These are phyloP conservation scores for Penicillium frequentans DNA, from an alignment of 2,329 filamentous ascomycete genomes.

Conservation along the genomic window DNA sequence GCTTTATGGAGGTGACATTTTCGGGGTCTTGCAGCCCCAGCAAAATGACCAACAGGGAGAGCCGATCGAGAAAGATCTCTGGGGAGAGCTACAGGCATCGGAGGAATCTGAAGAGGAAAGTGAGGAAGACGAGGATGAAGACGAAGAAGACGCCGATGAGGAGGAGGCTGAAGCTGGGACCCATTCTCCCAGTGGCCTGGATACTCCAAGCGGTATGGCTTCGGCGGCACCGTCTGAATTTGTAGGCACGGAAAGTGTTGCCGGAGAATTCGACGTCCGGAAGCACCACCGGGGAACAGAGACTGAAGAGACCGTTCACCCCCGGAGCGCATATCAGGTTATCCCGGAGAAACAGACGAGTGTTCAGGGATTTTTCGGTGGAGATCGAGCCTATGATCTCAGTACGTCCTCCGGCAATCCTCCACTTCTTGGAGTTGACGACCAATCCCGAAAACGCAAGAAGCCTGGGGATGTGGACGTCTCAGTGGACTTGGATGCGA, in stretches of 20 bases:
- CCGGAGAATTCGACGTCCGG: conserved; percentile 85
- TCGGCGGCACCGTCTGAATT: conserved; percentile 82
- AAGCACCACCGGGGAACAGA: conserved; percentile 84
- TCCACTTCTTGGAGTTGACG: conserved; percentile 77
- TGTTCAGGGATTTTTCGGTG: conserved; percentile 92
- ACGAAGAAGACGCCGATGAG: conserved; percentile 52
- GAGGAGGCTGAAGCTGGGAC: conserved; percentile 60
- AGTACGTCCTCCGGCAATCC: conserved; percentile 59
- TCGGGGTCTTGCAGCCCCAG: conserved; percentile 70
- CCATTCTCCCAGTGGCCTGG: conserved; percentile 73
- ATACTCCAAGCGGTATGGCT: conserved; percentile 77
- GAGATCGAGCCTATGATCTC: conserved; percentile 90
- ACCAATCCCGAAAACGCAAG: conserved; percentile 79
- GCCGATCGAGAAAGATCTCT: conserved; percentile 80
- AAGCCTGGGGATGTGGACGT: conserved; percentile 96
- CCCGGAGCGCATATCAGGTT: conserved; percentile 82
- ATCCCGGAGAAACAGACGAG: conserved; percentile 84
- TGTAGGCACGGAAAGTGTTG: conserved; percentile 70
- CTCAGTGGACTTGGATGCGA: conserved; percentile 79
- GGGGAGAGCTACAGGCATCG: conserved; percentile 85
- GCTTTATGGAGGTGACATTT: conserved; percentile 91
- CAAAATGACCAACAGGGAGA: conserved; percentile 67
- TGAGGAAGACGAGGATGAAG: conserved; percentile 72
- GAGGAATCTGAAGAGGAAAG: conserved; percentile 68
- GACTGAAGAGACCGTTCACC: conserved; percentile 74